A percentile compares a stretch with the other conserved stretches of the same genome.
phyloP scores from a whole-genome alignment of 768 basidiomycete species.

The Agrocybe praecox region DNA sequence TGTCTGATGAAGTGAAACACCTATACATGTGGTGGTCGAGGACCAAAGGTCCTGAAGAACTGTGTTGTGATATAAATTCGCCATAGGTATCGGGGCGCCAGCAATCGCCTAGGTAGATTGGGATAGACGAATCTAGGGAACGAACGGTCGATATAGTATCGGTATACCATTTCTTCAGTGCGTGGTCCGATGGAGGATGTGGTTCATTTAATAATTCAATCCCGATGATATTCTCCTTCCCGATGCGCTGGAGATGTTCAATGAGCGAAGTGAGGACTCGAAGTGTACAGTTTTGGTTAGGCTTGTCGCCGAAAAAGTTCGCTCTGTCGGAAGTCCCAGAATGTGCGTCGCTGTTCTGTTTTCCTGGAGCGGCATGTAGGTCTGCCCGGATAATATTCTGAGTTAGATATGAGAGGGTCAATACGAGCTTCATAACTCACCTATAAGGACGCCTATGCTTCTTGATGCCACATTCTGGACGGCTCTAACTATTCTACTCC shows the following conservation, averaged over 20 bases:
- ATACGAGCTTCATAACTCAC: conserved; percentile 32
- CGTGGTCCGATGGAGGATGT: conserved; percentile 47
- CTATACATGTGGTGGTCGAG: conserved; percentile 87
- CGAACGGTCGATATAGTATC: conserved; percentile 56
- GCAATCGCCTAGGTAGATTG: conserved; percentile 75
- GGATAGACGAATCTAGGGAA: conserved; percentile 52
- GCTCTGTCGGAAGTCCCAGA: conserved; percentile 59
- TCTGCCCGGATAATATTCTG: too few relatives aligned
- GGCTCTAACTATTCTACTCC: conserved; percentile 61
- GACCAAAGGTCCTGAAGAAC: conserved; percentile 43
- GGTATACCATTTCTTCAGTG: conserved; percentile 66
- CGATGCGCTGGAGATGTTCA: conserved; percentile 26
- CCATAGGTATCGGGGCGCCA: conserved; percentile 74
- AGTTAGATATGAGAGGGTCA: too few relatives aligned
- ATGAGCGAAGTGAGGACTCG: conserved; percentile 49
- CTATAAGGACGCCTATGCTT: conserved; percentile 76
- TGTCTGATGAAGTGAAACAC: conserved; percentile 71
- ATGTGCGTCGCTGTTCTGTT: conserved; percentile 72
- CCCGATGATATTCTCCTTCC: conserved; percentile 54
- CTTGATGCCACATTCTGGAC: conserved; percentile 56
- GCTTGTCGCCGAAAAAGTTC: conserved; percentile 48
- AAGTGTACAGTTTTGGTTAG: conserved; percentile 49
- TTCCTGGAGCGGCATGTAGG: conserved; percentile 75
- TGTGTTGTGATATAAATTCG: conserved; percentile 44
- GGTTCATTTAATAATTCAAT: conserved; percentile 66